A percentile compares a stretch with the other conserved stretches of the same genome.
Evolutionary conservation across 192 early-diverging fungal species (phyloP).

Genomic region (Dissophora ornata): DNA sequence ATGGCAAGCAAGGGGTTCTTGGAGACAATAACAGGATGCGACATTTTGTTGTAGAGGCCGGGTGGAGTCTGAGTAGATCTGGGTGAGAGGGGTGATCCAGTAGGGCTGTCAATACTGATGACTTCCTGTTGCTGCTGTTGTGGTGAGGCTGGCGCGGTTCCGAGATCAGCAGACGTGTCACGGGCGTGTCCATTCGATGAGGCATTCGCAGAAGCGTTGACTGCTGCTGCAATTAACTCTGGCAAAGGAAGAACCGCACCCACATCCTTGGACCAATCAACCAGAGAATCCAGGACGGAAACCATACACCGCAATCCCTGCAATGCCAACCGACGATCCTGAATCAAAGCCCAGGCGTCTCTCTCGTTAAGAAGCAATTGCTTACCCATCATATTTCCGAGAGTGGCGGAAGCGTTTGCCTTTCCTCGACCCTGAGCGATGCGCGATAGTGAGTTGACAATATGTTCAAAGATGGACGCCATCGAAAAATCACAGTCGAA

Average conservation of each 20-base stretch:
- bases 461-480: conserved; percentile 89
- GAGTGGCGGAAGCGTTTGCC: conserved; percentile 37
- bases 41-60: conserved; percentile 46
- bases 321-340: conserved; percentile 55
- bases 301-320: conserved; percentile 69
- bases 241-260: conserved; percentile 27
- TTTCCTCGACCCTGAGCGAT: conserved; percentile 59
- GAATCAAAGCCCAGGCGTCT: conserved; percentile 53
- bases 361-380: conserved; percentile 51
- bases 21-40: conserved; percentile 57
- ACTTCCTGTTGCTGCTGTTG: conserved; percentile 23
- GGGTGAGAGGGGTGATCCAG: conserved; percentile 27
- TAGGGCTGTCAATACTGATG: conserved; percentile 7
- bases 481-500: conserved; percentile 90
- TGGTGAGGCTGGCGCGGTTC: conserved; percentile 22
- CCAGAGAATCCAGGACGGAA: conserved; percentile 72
- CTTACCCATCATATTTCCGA: conserved; percentile 58
- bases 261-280: conserved; percentile 72
- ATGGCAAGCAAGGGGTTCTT: conserved; percentile 56
- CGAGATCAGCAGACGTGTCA: conserved; percentile 22
- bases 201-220: neutral
- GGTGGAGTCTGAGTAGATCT: conserved; percentile 14
- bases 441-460: conserved; percentile 74
- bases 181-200: conserved; percentile 30
- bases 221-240: conserved; percentile 29